These are phyloP conservation scores for Spergularia azorica DNA, from an alignment of 179 eudicot genomes.

Conservation along the genomic window DNA sequence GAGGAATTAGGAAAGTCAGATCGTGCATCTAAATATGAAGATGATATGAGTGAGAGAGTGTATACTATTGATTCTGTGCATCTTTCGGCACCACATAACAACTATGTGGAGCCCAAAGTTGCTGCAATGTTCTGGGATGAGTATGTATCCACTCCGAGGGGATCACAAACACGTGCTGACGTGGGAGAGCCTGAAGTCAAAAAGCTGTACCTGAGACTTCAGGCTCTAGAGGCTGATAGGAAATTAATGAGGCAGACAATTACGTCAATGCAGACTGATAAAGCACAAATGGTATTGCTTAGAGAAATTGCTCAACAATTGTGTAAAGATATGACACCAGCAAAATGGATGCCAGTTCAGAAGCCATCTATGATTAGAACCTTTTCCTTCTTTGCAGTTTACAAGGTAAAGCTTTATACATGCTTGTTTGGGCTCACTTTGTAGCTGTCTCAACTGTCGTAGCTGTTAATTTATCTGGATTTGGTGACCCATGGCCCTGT, in stretches of 20 bases:
- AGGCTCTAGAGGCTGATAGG: constrained; percentile 93
- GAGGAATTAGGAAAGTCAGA: constrained; percentile 59
- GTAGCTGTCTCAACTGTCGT: no score
- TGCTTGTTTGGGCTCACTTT: background rate
- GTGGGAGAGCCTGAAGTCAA: constrained; percentile 63
- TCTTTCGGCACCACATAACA: constrained; percentile 43
- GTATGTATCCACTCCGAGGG: constrained; percentile 51
- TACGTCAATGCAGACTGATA: constrained; percentile 83
- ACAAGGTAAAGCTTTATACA: constrained; percentile 52
- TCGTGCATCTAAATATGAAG: constrained; percentile 57
- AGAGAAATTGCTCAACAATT: constrained; percentile 88
- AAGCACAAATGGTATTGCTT: constrained; percentile 74
- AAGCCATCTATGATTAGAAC: constrained; percentile 45
- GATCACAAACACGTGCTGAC: constrained; percentile 41
- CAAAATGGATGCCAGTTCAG: constrained; percentile 46
- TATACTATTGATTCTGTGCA: constrained; percentile 82
- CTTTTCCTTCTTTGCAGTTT: constrained; percentile 51
- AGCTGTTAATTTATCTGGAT: background rate
- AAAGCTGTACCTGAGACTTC: constrained; percentile 79
- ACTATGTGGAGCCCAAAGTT: constrained; percentile 47
- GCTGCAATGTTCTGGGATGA: constrained; percentile 52
- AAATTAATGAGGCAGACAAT: constrained; percentile 82
- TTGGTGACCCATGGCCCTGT: constrained; percentile 1
- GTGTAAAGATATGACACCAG: constrained; percentile 77
- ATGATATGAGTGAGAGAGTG: constrained; percentile 78